Evolutionary conservation across 306 rosid genomes (phyloP), one percentile per base, ranked within the genome.

Genomic region (Lablab purpureus): DNA sequence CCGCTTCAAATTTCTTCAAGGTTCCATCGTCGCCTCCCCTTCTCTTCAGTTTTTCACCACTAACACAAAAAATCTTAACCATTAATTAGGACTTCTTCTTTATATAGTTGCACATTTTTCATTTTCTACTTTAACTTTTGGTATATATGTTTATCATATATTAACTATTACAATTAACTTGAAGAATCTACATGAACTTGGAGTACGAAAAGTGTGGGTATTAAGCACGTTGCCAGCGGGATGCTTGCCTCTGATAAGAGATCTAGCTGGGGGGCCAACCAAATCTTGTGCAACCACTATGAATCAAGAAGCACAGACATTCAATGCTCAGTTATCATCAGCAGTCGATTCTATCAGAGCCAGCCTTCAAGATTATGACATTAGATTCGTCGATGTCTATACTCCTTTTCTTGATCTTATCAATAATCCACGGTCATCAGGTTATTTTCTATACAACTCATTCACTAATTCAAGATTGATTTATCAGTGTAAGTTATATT

Each of bases 161-260:
- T 6, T n/a, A n/a, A 1, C 56, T 15, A 49, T 76, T 51, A 7
- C 40, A 47, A 34, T 34, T 8, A 34, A 34, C 40, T 1, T 73
- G 80, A 58, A 76, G 90, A 71, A 49, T 4, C 19, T 88, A 36
- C 85, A 88, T 68, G 54, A 8, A 22, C 69, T 83, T 10, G 88
- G 91, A 27, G 89, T 73, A 52, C 73, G 89, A 47, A 40, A 30
- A 4, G 47, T 84, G 32, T 82, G 78, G 79, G 84, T 75, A 21
- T 36, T 81, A 0, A 85, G 89, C 10, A 78, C 85, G 14, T 15
- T 84, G n/a, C 81, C 89, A 32, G 4, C 85, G 1, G 89, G 89
- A 14, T 85, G 88, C 54, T 73, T 83, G 50, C 89, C 89, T 8
- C 64, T 2, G 0, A 0, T n/a, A n/a, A n/a, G n/a, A n/a, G n/a